Evolutionary conservation across 306 rosid genomes (phyloP).

Genomic region (Astragalus glycyphyllos): DNA sequence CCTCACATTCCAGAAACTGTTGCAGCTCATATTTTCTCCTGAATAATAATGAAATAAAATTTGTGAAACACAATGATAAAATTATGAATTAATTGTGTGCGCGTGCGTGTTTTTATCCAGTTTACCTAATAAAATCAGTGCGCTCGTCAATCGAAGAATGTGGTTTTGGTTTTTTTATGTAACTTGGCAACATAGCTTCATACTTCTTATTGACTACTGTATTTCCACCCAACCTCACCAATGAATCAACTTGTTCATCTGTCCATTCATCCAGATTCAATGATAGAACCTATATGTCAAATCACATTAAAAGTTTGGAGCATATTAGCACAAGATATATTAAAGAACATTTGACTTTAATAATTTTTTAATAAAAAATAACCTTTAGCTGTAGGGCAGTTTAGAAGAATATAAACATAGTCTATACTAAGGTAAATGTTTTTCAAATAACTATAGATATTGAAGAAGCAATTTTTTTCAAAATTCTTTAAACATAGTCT

Average conservation of each 20-base stretch:
- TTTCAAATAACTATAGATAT: too few species aligned
- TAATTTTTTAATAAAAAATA: too few species aligned
- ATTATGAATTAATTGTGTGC: not conserved
- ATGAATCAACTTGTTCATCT: conserved; percentile 75
- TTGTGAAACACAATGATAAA: conserved; percentile 25
- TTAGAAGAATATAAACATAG: too few species aligned
- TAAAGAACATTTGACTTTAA: too few species aligned
- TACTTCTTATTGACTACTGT: conserved; percentile 65
- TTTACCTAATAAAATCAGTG: conserved; percentile 79
- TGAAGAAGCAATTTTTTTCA: too few species aligned
- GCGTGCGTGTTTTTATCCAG: not conserved
- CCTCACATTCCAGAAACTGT: conserved; percentile 56
- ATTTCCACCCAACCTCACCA: conserved; percentile 84
- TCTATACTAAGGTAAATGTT: too few species aligned
- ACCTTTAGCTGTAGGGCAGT: too few species aligned
- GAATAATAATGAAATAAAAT: conserved; percentile 43
- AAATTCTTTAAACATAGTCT: too few species aligned
- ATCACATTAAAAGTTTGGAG: conserved; percentile 28
- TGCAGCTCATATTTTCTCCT: conserved; percentile 89
- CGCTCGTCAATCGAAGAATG: conserved; percentile 81
- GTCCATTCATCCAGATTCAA: conserved; percentile 93
- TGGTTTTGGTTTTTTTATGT: conserved; percentile 68
- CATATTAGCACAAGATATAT: too few species aligned
- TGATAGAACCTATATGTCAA: conserved; percentile 73
- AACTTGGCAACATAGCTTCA: conserved; percentile 71